These are phyloP conservation scores for Dactylellina leptospora DNA, from an alignment of 2,329 filamentous ascomycete genomes.

Conservation along the genomic window DNA sequence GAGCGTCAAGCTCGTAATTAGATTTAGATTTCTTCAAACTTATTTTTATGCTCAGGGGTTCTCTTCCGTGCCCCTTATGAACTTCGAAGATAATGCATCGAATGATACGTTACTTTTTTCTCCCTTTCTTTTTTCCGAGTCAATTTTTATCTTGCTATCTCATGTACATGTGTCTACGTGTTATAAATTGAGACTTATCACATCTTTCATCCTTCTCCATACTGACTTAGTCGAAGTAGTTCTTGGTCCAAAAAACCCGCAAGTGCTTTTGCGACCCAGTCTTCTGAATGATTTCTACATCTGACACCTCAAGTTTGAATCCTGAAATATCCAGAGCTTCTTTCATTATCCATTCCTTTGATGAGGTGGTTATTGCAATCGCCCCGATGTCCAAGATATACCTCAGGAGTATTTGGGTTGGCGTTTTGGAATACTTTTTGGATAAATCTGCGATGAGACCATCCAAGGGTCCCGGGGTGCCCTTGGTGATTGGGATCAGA, in stretches of 20 bases:
- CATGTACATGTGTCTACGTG: too few relatives aligned
- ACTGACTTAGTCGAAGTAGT: slow-evolving; percentile 15
- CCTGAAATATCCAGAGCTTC: slow-evolving; percentile 65
- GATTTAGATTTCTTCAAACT: too few relatives aligned
- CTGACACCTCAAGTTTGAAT: slow-evolving; percentile 70
- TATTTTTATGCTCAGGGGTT: too few relatives aligned
- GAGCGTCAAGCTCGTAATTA: too few relatives aligned
- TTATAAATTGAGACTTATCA: too few relatives aligned
- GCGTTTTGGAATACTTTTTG: slow-evolving; percentile 68
- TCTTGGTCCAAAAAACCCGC: slow-evolving; percentile 49
- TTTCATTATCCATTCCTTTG: slow-evolving; percentile 68
- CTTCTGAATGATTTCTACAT: slow-evolving; percentile 66
- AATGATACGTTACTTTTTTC: too few relatives aligned
- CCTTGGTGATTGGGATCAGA: slow-evolving; percentile 60
- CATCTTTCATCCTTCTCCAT: background rate
- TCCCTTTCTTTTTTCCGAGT: too few relatives aligned
- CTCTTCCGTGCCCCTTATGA: too few relatives aligned
- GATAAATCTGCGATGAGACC: slow-evolving; percentile 65
- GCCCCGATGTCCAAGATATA: slow-evolving; percentile 71
- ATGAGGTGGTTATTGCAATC: slow-evolving; percentile 69
- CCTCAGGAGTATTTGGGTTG: slow-evolving; percentile 68
- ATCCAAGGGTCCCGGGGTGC: slow-evolving; percentile 67
- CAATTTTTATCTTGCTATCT: too few relatives aligned
- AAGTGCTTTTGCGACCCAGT: slow-evolving; percentile 50
- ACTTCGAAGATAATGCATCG: too few relatives aligned